Conservation (phyloP, 495 filamentous ascomycete species). For the Recurvomyces mirabilis region DNA sequence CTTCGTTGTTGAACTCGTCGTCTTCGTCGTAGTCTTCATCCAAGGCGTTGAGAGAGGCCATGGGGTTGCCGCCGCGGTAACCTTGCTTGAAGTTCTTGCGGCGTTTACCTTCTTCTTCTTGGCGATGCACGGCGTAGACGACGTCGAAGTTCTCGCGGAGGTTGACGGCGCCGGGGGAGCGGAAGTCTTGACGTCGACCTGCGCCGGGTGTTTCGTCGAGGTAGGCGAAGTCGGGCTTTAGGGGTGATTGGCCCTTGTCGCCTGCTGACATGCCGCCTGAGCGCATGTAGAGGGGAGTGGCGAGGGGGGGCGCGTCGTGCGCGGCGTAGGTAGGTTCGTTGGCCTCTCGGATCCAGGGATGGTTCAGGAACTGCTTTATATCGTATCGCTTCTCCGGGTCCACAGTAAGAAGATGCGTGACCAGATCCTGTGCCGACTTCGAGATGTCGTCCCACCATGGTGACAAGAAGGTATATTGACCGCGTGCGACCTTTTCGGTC, state of each 20-base stretch:
- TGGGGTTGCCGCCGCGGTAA: slow-evolving; percentile 41
- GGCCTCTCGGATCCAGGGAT: slow-evolving; percentile 78
- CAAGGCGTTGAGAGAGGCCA: slow-evolving; percentile 51
- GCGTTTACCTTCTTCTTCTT: slow-evolving; percentile 91
- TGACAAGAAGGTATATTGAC: slow-evolving; percentile 94
- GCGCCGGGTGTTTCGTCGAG: slow-evolving; percentile 43
- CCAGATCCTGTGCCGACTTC: slow-evolving; percentile 85
- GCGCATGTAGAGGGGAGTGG: slow-evolving; percentile 49
- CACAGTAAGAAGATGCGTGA: slow-evolving; percentile 84
- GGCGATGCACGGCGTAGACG: slow-evolving; percentile 86
- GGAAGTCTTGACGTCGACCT: slow-evolving; percentile 74
- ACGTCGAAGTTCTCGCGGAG: slow-evolving; percentile 96
- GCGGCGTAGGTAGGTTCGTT: slow-evolving; percentile 69
- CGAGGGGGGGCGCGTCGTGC: slow-evolving; percentile 62
- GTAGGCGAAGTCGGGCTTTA: slow-evolving; percentile 42
- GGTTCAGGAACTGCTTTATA: slow-evolving; percentile 75
- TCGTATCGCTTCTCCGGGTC: slow-evolving; percentile 85
- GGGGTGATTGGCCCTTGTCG: slow-evolving; percentile 11
- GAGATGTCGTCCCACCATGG: slow-evolving; percentile 99
- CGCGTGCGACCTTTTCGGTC: slow-evolving; percentile 93
- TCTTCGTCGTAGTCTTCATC: slow-evolving; percentile 55
- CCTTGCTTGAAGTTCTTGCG: slow-evolving; percentile 66
- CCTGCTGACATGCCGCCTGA: slow-evolving; percentile 27
- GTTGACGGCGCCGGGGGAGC: slow-evolving; percentile 89
- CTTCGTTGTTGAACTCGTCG: slow-evolving; percentile 48